phyloP scores from a whole-genome alignment of 257 asterid genomes.

The Mitragyna speciosa region DNA sequence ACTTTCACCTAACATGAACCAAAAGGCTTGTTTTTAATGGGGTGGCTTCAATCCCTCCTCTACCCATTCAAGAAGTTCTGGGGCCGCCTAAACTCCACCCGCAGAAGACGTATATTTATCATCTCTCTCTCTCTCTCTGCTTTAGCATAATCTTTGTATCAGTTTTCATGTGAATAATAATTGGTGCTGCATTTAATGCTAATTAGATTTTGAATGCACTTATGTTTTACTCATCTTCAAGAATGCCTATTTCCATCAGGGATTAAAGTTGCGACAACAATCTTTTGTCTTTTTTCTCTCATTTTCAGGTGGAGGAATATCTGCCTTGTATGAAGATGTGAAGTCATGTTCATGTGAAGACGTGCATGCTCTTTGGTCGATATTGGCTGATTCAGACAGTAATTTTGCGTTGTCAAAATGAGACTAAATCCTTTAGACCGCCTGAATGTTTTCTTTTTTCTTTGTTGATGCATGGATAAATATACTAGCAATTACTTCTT shows the following conservation, averaged over 20 bases:
- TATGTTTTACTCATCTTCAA: background rate
- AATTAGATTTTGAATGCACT: too few relatives aligned
- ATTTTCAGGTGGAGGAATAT: constrained; percentile 48
- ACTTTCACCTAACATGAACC: constrained; percentile 23
- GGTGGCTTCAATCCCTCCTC: constrained; percentile 50
- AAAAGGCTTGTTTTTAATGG: constrained; percentile 32
- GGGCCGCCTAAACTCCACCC: constrained; percentile 37
- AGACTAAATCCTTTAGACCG: too few relatives aligned
- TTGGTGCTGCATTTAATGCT: background rate
- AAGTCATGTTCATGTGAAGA: constrained; percentile 72
- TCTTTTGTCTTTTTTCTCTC: background rate
- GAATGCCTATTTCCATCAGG: background rate
- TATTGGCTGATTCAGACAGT: constrained; percentile 50
- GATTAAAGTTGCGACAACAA: background rate
- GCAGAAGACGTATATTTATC: constrained; percentile 32
- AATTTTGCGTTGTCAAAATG: constrained; percentile 13
- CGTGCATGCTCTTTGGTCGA: constrained; percentile 66
- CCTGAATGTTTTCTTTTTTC: background rate
- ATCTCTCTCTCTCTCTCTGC: background rate
- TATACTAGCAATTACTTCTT: background rate
- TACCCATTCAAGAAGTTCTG: constrained; percentile 55
- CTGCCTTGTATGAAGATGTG: constrained; percentile 54
- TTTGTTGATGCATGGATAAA: background rate
- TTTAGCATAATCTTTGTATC: background rate
- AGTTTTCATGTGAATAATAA: background rate